These are phyloP conservation scores for Ochetophila trinervis DNA, from an alignment of 306 rosid species.

Conservation along the genomic window DNA sequence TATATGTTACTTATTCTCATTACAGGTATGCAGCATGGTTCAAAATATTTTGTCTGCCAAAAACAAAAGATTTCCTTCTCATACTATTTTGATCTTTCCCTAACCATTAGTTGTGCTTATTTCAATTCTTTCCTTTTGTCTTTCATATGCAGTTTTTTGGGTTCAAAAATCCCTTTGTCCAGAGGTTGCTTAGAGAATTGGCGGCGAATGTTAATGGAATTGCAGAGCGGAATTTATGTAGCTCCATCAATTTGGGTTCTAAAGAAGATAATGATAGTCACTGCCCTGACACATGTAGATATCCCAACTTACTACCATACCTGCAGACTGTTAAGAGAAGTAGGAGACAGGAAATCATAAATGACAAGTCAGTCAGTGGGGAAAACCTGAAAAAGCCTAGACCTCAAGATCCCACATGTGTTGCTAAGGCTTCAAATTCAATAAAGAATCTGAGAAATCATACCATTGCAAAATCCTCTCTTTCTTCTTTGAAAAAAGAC, in stretches of 20 bases:
- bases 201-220: slow-evolving; percentile 59
- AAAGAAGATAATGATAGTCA: slow-evolving; percentile 27
- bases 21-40: background rate
- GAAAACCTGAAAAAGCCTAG: slow-evolving; percentile 36
- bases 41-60: background rate
- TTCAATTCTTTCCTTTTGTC: slow-evolving; percentile 15
- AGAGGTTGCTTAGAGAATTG: slow-evolving; percentile 70
- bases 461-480: slow-evolving; percentile 24
- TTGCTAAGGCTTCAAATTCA: slow-evolving; percentile 31
- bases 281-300: slow-evolving; percentile 28
- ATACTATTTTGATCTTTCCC: slow-evolving; percentile 2
- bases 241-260: slow-evolving; percentile 39
- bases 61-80: slow-evolving; percentile 4
- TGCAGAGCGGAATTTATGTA: slow-evolving; percentile 36
- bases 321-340: slow-evolving; percentile 58
- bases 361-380: slow-evolving; percentile 22
- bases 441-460: slow-evolving; percentile 26
- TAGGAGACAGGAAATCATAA: slow-evolving; percentile 35
- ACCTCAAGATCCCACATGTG: slow-evolving; percentile 30
- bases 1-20: background rate
- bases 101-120: slow-evolving; percentile 1
- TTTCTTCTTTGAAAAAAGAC: slow-evolving; percentile 27
- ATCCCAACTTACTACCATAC: slow-evolving; percentile 37
- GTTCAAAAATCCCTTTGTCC: slow-evolving; percentile 70
- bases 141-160: slow-evolving; percentile 72